Conservation (phyloP, 768 basidiomycete species). For the Amanita fuliginea region DNA sequence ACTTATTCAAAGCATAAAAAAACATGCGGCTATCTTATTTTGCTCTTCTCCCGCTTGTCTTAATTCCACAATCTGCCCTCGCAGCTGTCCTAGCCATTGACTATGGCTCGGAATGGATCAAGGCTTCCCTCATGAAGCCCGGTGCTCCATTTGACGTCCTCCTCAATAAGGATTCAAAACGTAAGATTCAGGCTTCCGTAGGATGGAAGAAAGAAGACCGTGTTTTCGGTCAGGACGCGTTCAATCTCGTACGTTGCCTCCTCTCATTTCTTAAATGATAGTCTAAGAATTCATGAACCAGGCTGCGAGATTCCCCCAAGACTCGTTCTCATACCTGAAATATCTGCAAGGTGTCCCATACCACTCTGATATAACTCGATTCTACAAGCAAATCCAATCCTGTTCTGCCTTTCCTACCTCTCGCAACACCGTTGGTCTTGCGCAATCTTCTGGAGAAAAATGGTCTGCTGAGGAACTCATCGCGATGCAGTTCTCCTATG, state of each 20-base stretch:
- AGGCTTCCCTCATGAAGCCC: slow-evolving; percentile 91
- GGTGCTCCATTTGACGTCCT: slow-evolving; percentile 93
- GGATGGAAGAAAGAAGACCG: slow-evolving; percentile 90
- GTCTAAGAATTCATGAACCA: slow-evolving; percentile 19
- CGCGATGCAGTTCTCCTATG: slow-evolving; percentile 89
- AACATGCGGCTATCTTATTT: slow-evolving; percentile 2
- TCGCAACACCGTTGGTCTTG: slow-evolving; percentile 51
- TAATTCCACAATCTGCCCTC: slow-evolving; percentile 32
- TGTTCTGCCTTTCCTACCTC: slow-evolving; percentile 40
- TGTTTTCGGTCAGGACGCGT: slow-evolving; percentile 83
- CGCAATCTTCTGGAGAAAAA: slow-evolving; percentile 48
- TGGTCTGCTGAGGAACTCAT: slow-evolving; percentile 87
- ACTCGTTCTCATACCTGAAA: slow-evolving; percentile 82
- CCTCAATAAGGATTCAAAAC: slow-evolving; percentile 92
- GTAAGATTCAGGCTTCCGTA: slow-evolving; percentile 86
- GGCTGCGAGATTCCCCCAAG: slow-evolving; percentile 87
- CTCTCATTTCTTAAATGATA: not conserved
- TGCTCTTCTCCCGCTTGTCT: slow-evolving; percentile 27
- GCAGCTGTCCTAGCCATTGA: slow-evolving; percentile 91
- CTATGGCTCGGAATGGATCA: slow-evolving; percentile 97
- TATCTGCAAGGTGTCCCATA: slow-evolving; percentile 65
- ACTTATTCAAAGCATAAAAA: not conserved
- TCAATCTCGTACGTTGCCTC: slow-evolving; percentile 58
- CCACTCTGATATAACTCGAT: slow-evolving; percentile 45
- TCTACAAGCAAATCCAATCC: slow-evolving; percentile 45